phyloP scores from a whole-genome alignment of 805 yeast genomes.

The Yarrowia keelungensis region DNA sequence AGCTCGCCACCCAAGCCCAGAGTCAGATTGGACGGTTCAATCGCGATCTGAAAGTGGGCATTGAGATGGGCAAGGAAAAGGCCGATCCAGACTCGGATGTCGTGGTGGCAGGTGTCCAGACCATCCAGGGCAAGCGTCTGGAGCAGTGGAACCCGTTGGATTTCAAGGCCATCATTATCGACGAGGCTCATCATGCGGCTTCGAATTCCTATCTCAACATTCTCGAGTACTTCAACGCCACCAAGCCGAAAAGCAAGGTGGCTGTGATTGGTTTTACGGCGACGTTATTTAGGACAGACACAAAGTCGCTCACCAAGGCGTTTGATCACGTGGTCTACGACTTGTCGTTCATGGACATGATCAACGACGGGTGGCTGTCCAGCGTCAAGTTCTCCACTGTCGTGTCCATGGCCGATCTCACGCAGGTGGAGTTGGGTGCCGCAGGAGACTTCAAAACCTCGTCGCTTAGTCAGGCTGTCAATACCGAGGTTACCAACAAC shows the following conservation, averaged over 20 bases:
- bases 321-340: conserved; percentile 80
- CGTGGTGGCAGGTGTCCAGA: conserved; percentile 77
- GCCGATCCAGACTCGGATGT: conserved; percentile 63
- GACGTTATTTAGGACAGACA: conserved; percentile 81
- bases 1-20: conserved; percentile 75
- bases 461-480: conserved; percentile 62
- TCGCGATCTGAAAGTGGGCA: conserved; percentile 61
- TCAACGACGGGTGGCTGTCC: conserved; percentile 70
- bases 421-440: conserved; percentile 48
- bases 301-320: conserved; percentile 59
- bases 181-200: conserved; percentile 93
- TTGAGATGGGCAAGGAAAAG: conserved; percentile 70
- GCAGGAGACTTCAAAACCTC: conserved; percentile 63
- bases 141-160: conserved; percentile 60
- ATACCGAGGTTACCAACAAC: conserved; percentile 61
- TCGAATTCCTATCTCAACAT: conserved; percentile 62
- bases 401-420: conserved; percentile 56
- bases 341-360: conserved; percentile 68
- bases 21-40: conserved; percentile 55
- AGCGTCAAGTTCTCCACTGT: conserved; percentile 72
- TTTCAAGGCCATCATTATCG: conserved; percentile 79
- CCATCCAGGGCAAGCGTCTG: conserved; percentile 62
- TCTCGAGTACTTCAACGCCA: conserved; percentile 64
- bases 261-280: conserved; percentile 87
- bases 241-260: conserved; percentile 53